These are phyloP conservation scores for Alternaria tenuissima DNA, from an alignment of 2,329 filamentous ascomycete genomes.

Conservation along the genomic window DNA sequence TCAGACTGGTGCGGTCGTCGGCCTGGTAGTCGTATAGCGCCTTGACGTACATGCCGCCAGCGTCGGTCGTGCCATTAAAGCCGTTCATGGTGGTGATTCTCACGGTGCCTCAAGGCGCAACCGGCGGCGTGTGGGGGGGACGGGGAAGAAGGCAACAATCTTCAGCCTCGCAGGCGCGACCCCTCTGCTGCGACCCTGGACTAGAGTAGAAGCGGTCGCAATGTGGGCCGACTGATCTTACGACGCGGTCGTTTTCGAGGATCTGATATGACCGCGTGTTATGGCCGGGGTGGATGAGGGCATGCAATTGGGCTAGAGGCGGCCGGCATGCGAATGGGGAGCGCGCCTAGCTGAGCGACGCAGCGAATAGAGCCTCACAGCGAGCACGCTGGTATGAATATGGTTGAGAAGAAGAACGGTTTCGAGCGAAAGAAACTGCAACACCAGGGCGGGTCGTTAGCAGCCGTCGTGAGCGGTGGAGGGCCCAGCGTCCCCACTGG, in stretches of 20 bases:
- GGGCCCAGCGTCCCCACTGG: constrained; percentile 6
- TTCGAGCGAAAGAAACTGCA: constrained; percentile 28
- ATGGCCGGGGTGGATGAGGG: constrained; percentile 39
- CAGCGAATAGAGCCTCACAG: constrained; percentile 41
- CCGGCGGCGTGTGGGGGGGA: constrained; percentile 16
- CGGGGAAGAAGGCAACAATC: constrained; percentile 16
- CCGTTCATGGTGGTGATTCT: constrained; percentile 55
- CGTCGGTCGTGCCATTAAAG: constrained; percentile 59
- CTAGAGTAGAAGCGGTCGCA: constrained; percentile 22
- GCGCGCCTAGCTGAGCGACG: constrained; percentile 35
- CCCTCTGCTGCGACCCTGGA: constrained; percentile 30
- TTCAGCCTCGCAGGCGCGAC: constrained; percentile 23
- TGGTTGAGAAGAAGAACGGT: constrained; percentile 17
- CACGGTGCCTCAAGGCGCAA: constrained; percentile 18
- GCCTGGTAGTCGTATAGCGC: constrained; percentile 96
- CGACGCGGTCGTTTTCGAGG: constrained; percentile 31
- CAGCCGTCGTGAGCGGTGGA: constrained; percentile 30
- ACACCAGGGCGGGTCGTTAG: constrained; percentile 30
- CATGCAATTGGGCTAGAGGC: constrained; percentile 47
- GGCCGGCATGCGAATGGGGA: constrained; percentile 45
- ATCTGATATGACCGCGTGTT: constrained; percentile 35
- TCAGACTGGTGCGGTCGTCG: constrained; percentile 94
- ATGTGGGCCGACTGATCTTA: constrained; percentile 29
- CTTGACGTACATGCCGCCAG: constrained; percentile 81
- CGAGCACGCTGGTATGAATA: constrained; percentile 21